phyloP scores from a whole-genome alignment of 495 filamentous ascomycete genomes.

The Letharia columbiana region DNA sequence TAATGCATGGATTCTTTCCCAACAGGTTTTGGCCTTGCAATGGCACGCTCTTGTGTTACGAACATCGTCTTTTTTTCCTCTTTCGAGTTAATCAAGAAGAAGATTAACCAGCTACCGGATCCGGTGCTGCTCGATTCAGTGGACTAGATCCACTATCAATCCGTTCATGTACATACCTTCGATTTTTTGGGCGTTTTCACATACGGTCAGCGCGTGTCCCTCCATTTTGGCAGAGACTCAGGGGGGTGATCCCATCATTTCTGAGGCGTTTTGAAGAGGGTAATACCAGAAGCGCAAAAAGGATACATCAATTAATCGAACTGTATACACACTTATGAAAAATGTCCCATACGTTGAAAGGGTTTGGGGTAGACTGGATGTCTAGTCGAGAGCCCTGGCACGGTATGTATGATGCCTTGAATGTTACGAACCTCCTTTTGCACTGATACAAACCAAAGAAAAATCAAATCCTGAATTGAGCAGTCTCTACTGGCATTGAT shows the following conservation, averaged over 20 bases:
- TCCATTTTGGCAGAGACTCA: background rate
- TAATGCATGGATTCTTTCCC: background rate
- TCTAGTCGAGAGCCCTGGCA: background rate
- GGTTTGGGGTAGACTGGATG: background rate
- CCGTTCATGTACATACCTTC: background rate
- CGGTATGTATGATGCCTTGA: too few species aligned
- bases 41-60: slow-evolving; percentile 54
- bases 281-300: background rate
- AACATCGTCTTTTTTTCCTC: slow-evolving; percentile 26
- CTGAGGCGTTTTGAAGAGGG: background rate
- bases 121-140: slow-evolving; percentile 8
- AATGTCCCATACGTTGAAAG: background rate
- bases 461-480: too few species aligned
- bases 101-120: slow-evolving; percentile 25
- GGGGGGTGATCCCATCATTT: background rate
- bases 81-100: slow-evolving; percentile 27
- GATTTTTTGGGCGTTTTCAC: background rate
- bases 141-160: background rate
- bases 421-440: too few species aligned
- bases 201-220: background rate
- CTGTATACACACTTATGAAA: background rate
- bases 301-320: background rate
- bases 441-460: too few species aligned
- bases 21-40: slow-evolving; percentile 66
- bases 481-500: too few species aligned